Evolutionary conservation across 305 asterid species (phyloP).

Genomic region (Fraxinus ornus): DNA sequence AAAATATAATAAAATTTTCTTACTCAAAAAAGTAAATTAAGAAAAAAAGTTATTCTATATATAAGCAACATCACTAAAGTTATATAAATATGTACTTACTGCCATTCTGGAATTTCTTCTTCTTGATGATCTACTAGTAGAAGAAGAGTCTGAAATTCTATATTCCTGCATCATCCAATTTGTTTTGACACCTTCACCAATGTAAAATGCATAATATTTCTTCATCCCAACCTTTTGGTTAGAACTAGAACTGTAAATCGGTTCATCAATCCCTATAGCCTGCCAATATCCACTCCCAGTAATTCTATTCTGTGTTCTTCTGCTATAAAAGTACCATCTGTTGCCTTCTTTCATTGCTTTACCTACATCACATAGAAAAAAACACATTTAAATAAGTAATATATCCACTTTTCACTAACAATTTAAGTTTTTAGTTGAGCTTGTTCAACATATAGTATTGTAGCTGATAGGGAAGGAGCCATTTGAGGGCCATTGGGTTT

Average conservation of each 20-base stretch:
- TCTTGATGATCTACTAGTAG: conserved; percentile 50
- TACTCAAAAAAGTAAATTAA: neutral
- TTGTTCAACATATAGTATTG: neutral
- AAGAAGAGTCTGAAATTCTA: conserved; percentile 45
- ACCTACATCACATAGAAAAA: conserved; percentile 44
- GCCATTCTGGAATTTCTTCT: conserved; percentile 46
- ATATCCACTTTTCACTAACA: neutral
- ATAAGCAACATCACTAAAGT: neutral
- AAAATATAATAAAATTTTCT: neutral
- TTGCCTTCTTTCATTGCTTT: conserved; percentile 93
- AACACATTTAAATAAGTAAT: neutral
- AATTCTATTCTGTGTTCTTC: conserved; percentile 65
- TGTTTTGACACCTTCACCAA: conserved; percentile 60
- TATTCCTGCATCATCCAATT: conserved; percentile 92
- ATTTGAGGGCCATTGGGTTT: neutral
- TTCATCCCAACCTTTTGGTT: conserved; percentile 58
- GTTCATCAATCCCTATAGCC: conserved; percentile 63
- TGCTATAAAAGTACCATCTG: conserved; percentile 84
- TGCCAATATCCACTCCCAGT: conserved; percentile 83
- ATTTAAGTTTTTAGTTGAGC: neutral
- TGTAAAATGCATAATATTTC: conserved; percentile 55
- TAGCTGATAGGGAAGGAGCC: neutral
- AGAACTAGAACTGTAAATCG: conserved; percentile 45
- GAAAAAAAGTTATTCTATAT: neutral
- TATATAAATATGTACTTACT: conserved; percentile 24